These are phyloP conservation scores for Talaromyces liani DNA, from an alignment of 495 filamentous ascomycete species.

Conservation along the genomic window DNA sequence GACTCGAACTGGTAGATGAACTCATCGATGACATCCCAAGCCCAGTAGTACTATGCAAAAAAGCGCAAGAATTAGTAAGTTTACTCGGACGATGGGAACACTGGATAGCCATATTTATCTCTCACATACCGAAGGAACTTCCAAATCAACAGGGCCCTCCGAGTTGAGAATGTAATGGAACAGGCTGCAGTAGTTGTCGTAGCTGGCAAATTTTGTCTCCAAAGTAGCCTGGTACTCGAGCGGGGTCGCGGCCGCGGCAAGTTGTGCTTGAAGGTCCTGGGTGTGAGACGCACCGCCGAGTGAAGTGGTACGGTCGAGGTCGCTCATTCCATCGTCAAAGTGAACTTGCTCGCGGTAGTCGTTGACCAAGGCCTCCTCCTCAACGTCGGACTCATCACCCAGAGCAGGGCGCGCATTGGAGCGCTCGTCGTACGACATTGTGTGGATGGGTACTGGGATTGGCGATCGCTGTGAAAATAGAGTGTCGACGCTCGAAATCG, in stretches of 20 bases:
- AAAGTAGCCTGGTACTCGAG: slow-evolving; percentile 90
- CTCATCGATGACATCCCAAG: slow-evolving; percentile 99
- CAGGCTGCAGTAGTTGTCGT: slow-evolving; percentile 97
- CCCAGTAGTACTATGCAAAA: slow-evolving; percentile 83
- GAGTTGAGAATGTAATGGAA: slow-evolving; percentile 99
- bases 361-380: slow-evolving; percentile 88
- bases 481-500: not conserved
- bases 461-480: not conserved
- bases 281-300: slow-evolving; percentile 39
- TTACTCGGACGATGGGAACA: not conserved
- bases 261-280: slow-evolving; percentile 84
- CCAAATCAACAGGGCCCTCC: slow-evolving; percentile 92
- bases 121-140: slow-evolving; percentile 80
- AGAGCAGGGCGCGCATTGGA: slow-evolving; percentile 43
- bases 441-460: not conserved
- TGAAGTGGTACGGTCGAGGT: slow-evolving; percentile 58
- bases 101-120: too few species aligned
- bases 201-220: slow-evolving; percentile 94
- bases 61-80: not conserved
- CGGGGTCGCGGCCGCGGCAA: slow-evolving; percentile 84
- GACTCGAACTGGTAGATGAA: slow-evolving; percentile 99
- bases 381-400: slow-evolving; percentile 81
- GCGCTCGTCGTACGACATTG: slow-evolving; percentile 46
- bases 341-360: slow-evolving; percentile 94
- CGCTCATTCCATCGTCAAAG: slow-evolving; percentile 77